Evolutionary conservation across 441 rosid genomes (phyloP), one percentile per base, ranked within the genome.

Genomic region (Omphalea diandra): DNA sequence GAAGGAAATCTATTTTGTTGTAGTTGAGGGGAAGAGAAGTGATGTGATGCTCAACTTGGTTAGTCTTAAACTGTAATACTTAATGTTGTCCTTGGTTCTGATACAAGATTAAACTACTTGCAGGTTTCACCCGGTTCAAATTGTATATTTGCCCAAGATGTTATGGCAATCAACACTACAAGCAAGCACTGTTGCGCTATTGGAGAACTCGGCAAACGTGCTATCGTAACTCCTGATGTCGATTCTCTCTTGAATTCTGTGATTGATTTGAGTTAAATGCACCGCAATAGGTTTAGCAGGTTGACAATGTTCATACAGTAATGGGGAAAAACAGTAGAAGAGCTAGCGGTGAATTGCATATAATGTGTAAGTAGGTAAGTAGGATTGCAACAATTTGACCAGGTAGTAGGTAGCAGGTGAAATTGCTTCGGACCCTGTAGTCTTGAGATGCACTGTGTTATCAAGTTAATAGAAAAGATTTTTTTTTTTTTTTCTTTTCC

Each of bases 71-170:
- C 27, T 7, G n/a, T 7, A 5, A 7, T 9, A 6, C 61, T 61
- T 26, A 2, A n/a, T 22, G 9, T 18, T 56, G 52, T 31, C 56
- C 17, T 59, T 27, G 18, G 57, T 15, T 32, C 31, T 69, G 26
- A 60, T 3, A 38, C 46, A 20, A 22, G 41, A 62, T 43, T 46
- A 27, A 76, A 68, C 8, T 6, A 5, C 63, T 18, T 76, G 84
- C 88, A 94, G 98, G 97, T 91, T 56, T 75, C 85, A 32, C 86
- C 91, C 38, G 98, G 98, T 63, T 77, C 77, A 4, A 79, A 78
- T 65, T 35, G 82, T 14, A 46, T 18, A 60, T 75, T 80, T 60
- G 74, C 78, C 52, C 83, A 83, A 71, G 78, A 90, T 24, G 80
- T 83, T 65, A 87, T 78, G 65, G 87, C 81, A 0, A 70, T 94